Conservation (phyloP, 306 rosid genomes). For the Vigna unguiculata region DNA sequence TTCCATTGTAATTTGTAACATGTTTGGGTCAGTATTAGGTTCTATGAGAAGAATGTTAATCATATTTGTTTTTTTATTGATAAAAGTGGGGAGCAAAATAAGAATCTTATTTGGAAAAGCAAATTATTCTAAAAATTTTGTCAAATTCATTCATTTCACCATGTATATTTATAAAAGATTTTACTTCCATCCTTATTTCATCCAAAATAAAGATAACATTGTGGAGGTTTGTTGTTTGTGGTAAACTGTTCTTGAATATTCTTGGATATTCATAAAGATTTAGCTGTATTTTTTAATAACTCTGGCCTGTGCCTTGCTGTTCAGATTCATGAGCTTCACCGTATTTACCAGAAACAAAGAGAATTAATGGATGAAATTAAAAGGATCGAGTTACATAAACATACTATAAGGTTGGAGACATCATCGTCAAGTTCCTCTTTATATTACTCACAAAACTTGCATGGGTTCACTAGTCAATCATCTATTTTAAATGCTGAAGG, state of each 20-base stretch:
- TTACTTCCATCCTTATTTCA: conserved; percentile 10
- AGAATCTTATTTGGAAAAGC: conserved; percentile 24
- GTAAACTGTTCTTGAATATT: conserved; percentile 27
- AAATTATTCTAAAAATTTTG: conserved; percentile 5
- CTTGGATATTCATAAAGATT: conserved; percentile 21
- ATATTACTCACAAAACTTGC: conserved; percentile 43
- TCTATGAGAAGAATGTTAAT: not conserved
- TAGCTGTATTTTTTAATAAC: conserved; percentile 7
- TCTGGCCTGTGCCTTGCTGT: conserved; percentile 38
- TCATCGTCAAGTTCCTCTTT: conserved; percentile 52
- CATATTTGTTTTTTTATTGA: not conserved
- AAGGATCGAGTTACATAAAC: conserved; percentile 52
- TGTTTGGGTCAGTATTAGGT: conserved; percentile 15
- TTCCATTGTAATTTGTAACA: conserved; percentile 3
- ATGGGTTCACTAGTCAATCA: conserved; percentile 51
- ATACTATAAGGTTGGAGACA: conserved; percentile 47
- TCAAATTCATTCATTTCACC: not conserved
- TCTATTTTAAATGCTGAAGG: conserved; percentile 47
- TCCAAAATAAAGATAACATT: conserved; percentile 11
- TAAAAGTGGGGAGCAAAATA: not conserved
- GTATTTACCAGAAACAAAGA: conserved; percentile 75
- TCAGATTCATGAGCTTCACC: conserved; percentile 90
- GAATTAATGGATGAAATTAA: conserved; percentile 69
- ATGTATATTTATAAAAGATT: not conserved
- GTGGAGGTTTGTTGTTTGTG: conserved; percentile 34